These are phyloP conservation scores for Turnera subulata DNA, from an alignment of 345 rosid genomes.

Conservation along the genomic window DNA sequence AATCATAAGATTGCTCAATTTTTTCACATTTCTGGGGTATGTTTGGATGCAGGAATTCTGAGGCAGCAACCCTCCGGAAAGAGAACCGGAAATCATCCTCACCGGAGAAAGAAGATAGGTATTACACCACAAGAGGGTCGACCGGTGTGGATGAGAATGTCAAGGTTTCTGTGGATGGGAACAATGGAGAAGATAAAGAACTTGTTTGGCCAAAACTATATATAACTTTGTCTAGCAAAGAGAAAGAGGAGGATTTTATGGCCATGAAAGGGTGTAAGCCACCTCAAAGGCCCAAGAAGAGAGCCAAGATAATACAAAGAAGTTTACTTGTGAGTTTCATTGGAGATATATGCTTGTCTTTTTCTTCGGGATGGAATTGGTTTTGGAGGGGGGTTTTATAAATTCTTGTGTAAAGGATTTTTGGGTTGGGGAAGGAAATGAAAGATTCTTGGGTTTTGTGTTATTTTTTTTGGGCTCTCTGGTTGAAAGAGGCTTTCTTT, in stretches of 20 bases:
- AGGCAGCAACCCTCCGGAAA: constrained; percentile 32
- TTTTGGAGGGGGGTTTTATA: too few species aligned
- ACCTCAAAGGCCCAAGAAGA: constrained; percentile 73
- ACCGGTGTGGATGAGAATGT: constrained; percentile 44
- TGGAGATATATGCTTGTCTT: not conserved
- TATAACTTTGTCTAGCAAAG: constrained; percentile 59
- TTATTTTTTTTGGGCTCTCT: too few species aligned
- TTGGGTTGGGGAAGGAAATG: not conserved
- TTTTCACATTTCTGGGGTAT: not conserved
- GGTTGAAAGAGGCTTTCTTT: too few species aligned
- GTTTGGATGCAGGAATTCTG: constrained; percentile 47
- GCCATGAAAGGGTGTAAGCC: constrained; percentile 82
- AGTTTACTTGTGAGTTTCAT: constrained; percentile 51
- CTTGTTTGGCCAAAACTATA: constrained; percentile 60
- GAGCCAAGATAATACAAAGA: constrained; percentile 63
- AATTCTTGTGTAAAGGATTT: too few species aligned
- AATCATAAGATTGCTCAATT: too few species aligned
- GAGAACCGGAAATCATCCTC: constrained; percentile 43
- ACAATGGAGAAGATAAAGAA: constrained; percentile 42
- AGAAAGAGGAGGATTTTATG: constrained; percentile 72
- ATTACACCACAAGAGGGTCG: constrained; percentile 58
- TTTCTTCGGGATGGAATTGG: too few species aligned
- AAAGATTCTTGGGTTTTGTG: too few species aligned
- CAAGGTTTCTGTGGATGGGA: constrained; percentile 33
- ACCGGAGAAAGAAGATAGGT: constrained; percentile 60